Base-by-base conservation (phyloP, 2,329 filamentous ascomycete species). In the Alternaria tenuissima region DNA sequence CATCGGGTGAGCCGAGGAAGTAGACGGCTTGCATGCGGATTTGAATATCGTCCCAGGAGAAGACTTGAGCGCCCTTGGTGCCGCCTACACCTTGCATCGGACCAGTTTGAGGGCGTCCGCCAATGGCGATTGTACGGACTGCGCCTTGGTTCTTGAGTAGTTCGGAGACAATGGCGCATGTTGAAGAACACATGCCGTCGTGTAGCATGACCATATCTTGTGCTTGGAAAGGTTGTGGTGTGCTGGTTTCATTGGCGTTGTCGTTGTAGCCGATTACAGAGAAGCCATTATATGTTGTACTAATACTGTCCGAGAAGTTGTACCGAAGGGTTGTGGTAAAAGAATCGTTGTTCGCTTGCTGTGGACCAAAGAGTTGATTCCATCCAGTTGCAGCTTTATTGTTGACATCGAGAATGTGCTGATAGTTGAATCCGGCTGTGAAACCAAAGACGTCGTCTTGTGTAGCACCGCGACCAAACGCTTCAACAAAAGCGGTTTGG, bases 141-240 rank as follows among this genome's bases (percentile, higher is more conserved):
- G 75, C 78, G 9, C 75, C 81, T 70, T 82, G 80, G 49, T 80
- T 79, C 20, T 79, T 78, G 69, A 83, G 79, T 4, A 83, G 69
- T 59, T 83, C 81, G n/a, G 74, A 70, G 61, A 80, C 81, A 59
- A 83, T 80, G 41, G 80, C 78, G 69, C 81, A 83, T n/a, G 81
- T 82, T 1, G 76, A 79, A 1, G 79, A 79, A 66, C 81, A 83
- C 75, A 80, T 80, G 57, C 81, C 81, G 54, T 83, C 81, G 63
- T 77, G 73, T 3, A 82, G 64, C 73, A 81, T 75, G 32, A 81
- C 71, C 55, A 82, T 79, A 62, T 81, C 73, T 32, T 78, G 65
- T 1, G 77, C 67, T 30, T 69, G 55, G 62, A 81, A 82, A 1
- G 76, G 75, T 58, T 77, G 75, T 2, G 76, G 70, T 14, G 71